Conservation (phyloP, 176 grass and related monocot species). For the Typha latifolia region DNA sequence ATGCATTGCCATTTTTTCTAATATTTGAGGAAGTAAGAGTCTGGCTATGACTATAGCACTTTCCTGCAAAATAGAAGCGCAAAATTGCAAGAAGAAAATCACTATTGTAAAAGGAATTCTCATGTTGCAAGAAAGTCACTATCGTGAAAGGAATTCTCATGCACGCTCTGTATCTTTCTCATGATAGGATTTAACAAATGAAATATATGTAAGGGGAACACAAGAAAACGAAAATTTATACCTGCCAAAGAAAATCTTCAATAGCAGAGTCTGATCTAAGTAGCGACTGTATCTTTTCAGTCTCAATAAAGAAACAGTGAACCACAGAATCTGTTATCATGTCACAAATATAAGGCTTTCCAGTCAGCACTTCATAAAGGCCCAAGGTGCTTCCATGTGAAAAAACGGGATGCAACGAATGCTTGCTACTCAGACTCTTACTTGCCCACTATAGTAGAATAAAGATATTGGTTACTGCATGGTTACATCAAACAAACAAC, state of each 20-base stretch:
- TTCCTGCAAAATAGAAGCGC: constrained; percentile 46
- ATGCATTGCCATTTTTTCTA: constrained; percentile 86
- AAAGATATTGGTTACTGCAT: neutral
- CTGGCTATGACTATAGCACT: constrained; percentile 56
- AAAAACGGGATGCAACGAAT: constrained; percentile 71
- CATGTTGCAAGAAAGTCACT: neutral
- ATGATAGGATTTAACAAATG: neutral
- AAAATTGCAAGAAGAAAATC: neutral
- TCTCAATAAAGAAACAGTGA: constrained; percentile 87
- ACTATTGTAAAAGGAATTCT: neutral
- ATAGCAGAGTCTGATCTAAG: constrained; percentile 44
- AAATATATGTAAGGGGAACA: neutral
- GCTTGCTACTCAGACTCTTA: constrained; percentile 54
- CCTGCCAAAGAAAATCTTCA: constrained; percentile 94
- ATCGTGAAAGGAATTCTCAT: neutral
- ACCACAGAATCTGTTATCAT: constrained; percentile 71
- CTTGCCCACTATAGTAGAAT: constrained; percentile 59
- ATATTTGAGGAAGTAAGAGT: constrained; percentile 69
- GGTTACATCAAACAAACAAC: constrained; percentile 9
- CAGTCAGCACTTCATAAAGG: constrained; percentile 73
- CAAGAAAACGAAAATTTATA: constrained; percentile 16
- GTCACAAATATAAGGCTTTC: constrained; percentile 85
- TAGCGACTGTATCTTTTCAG: constrained; percentile 72
- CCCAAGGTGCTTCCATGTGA: constrained; percentile 85
- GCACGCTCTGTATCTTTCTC: neutral